Conservation (phyloP, 2,329 filamentous ascomycete genomes). For the Aciculosporium take region DNA sequence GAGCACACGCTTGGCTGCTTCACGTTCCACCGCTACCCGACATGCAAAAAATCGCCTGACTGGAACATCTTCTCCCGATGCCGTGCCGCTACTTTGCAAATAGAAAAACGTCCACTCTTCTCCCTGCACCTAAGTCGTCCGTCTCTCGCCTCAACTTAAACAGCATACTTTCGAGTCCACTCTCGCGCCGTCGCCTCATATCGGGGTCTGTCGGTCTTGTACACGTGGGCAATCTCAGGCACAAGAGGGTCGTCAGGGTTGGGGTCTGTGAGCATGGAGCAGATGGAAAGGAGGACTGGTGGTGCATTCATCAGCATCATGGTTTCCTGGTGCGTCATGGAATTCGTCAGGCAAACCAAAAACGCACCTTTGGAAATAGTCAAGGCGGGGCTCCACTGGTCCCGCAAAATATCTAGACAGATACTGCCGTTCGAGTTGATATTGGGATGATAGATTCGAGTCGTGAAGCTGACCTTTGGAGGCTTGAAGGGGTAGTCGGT, state of each 20-base stretch:
- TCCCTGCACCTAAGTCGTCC: background rate
- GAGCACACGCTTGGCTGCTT: constrained; percentile 3
- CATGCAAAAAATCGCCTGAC: constrained; percentile 4
- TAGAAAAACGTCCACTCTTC: constrained; percentile 5
- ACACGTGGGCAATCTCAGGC: constrained; percentile 96
- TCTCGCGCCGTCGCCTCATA: constrained; percentile 95
- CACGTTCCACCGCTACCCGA: constrained; percentile 1
- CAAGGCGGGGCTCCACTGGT: constrained; percentile 97
- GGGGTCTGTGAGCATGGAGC: constrained; percentile 98
- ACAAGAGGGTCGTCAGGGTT: constrained; percentile 98
- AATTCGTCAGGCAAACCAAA: background rate
- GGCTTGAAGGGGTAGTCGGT: constrained; percentile 99
- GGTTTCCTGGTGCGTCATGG: background rate
- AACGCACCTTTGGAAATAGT: constrained; percentile 90
- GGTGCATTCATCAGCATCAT: constrained; percentile 5
- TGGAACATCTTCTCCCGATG: background rate
- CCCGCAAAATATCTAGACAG: constrained; percentile 93
- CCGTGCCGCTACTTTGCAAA: constrained; percentile 4
- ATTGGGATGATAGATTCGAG: constrained; percentile 98
- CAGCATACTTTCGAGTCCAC: constrained; percentile 98
- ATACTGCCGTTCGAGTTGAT: constrained; percentile 99
- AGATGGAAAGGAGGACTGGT: constrained; percentile 89
- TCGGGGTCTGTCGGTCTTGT: constrained; percentile 93
- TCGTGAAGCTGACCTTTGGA: constrained; percentile 99
- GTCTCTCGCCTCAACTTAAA: constrained; percentile 36